Conservation (phyloP, 148 eudicot species). For the Camellia granthamiana region DNA sequence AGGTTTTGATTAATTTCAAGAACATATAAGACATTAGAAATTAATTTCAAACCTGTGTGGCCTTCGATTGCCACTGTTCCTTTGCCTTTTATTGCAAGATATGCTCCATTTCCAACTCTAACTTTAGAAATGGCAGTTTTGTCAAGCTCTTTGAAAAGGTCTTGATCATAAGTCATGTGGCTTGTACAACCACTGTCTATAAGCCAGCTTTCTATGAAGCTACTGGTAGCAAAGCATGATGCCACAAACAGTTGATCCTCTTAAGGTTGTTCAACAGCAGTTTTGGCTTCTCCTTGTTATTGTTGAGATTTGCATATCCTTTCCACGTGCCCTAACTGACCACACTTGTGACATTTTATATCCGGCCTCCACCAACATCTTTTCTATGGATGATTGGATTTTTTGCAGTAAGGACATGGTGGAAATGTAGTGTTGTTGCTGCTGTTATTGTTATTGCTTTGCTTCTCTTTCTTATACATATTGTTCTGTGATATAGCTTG, state of each 20-base stretch:
- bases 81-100: conserved; percentile 12
- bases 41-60: background rate
- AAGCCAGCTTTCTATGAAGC: conserved; percentile 1
- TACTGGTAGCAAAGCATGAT: background rate
- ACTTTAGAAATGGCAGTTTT: conserved; percentile 1
- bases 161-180: conserved; percentile 14
- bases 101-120: conserved; percentile 2
- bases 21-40: conserved; percentile 13
- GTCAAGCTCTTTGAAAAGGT: conserved; percentile 6
- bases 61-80: background rate
- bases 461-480: background rate
- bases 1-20: conserved; percentile 10
- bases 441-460: background rate
- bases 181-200: conserved; percentile 21
- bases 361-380: background rate
- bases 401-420: conserved; percentile 5
- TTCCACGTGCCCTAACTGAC: background rate
- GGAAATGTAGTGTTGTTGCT: background rate
- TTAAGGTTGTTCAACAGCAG: background rate
- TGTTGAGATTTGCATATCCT: conserved; percentile 11
- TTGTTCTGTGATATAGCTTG: conserved; percentile 6
- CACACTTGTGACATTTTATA: conserved; percentile 3
- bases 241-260: conserved; percentile 1
- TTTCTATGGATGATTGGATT: background rate
- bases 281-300: background rate